Evolutionary conservation across 306 rosid genomes (phyloP), one percentile per base, ranked within the genome.

Genomic region (Alnus glutinosa): DNA sequence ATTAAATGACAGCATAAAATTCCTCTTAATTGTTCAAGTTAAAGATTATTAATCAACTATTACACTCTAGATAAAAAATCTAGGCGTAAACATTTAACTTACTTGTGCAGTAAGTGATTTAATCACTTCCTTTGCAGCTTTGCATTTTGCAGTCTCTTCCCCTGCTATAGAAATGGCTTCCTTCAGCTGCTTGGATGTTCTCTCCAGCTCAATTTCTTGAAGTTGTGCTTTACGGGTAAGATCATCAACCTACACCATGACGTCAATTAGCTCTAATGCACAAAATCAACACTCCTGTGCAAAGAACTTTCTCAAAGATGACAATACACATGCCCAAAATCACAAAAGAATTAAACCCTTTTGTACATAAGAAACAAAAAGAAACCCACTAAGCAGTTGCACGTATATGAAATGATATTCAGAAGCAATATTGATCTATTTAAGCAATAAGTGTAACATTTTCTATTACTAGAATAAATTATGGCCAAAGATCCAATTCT

Each of bases 101-200:
- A 95, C 98, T 90, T 91, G 96, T 50, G 98, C 94, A 71, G 98
- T 95, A 76, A 95, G 98, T 3, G 98, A 92, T 87, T 95, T 93
- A 86, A 95, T 95, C 83, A 95, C 98, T 88, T 95, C 98, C 85
- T 95, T 95, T 66, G 98, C 98, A 37, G 97, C 97, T 84, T 92
- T 95, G 87, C 97, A 91, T 87, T 89, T 92, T 77, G 91, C 90
- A 85, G 96, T 86, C 90, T 95, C 98, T 75, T 90, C 98, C 78
- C 89, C 94, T 28, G 97, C 97, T 80, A 91, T 87, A 77, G 92
- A 89, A 86, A 88, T 87, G 78, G 97, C 98, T 81, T 95, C 98
- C 86, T 95, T 95, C 71, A 95, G 89, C 85, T 92, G 98, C 79
- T 92, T 95, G 74, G 93, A 85, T 75, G 94, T 90, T 87, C 94